A percentile compares a stretch with the other conserved stretches of the same genome.
Evolutionary conservation across 2,329 filamentous ascomycete genomes (phyloP).

Genomic region (Ambrosiella xylebori): DNA sequence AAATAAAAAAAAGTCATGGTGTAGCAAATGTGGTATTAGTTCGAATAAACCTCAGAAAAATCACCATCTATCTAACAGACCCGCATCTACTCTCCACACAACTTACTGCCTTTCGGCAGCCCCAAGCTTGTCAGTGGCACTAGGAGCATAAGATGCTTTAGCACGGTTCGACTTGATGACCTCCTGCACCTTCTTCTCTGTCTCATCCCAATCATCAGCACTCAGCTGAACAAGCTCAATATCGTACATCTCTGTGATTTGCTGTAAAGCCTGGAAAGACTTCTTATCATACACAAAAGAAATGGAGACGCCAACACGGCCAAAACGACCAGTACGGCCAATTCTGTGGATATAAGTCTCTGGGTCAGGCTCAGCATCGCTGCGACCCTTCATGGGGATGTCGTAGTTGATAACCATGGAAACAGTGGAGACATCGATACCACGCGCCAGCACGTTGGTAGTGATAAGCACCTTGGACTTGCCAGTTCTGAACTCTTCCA

Average conservation of each 20-base stretch:
- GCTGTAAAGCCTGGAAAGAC: slow-evolving; percentile 61
- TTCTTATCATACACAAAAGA: slow-evolving; percentile 79
- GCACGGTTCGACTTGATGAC: slow-evolving; percentile 58
- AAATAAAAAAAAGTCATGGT: no score
- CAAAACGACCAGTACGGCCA: slow-evolving; percentile 89
- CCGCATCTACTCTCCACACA: background rate
- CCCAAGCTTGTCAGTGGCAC: slow-evolving; percentile 23
- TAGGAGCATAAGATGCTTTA: slow-evolving; percentile 35
- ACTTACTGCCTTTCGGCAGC: background rate
- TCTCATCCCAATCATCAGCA: slow-evolving; percentile 77
- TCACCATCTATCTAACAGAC: background rate
- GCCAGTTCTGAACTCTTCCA: slow-evolving; percentile 73
- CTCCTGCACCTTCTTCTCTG: slow-evolving; percentile 65
- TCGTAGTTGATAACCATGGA: slow-evolving; percentile 99
- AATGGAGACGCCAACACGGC: slow-evolving; percentile 87
- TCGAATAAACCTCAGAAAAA: background rate
- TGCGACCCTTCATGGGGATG: slow-evolving; percentile 56
- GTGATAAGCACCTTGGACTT: slow-evolving; percentile 92
- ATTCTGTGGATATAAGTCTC: slow-evolving; percentile 98
- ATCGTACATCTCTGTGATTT: slow-evolving; percentile 65
- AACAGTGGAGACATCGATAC: slow-evolving; percentile 80
- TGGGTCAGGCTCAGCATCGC: slow-evolving; percentile 69
- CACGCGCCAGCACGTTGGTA: slow-evolving; percentile 88
- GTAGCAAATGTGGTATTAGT: no score
- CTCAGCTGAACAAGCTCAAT: slow-evolving; percentile 69